Evolutionary conservation across 768 basidiomycete species (phyloP).

Genomic region (Collybia sp.): DNA sequence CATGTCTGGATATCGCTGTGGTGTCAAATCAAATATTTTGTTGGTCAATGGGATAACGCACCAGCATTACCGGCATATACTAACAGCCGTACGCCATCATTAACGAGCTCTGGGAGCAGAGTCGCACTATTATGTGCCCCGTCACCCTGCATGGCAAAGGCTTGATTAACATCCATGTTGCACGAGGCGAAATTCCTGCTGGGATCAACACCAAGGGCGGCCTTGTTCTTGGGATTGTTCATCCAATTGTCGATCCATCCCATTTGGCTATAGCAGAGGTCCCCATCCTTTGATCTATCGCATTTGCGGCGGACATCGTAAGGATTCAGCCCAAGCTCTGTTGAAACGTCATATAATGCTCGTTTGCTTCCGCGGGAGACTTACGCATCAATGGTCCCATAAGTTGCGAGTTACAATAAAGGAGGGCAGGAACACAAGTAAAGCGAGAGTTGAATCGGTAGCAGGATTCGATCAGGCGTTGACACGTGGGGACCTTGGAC

Average conservation of each 20-base stretch:
- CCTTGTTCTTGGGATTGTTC: conserved; percentile 75
- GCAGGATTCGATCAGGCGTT: conserved; percentile 68
- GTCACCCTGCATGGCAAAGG: conserved; percentile 80
- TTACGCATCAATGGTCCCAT: conserved; percentile 66
- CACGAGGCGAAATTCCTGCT: conserved; percentile 61
- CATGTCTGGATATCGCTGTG: conserved; percentile 43
- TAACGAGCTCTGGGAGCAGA: conserved; percentile 76
- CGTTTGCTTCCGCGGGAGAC: conserved; percentile 16
- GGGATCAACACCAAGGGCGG: conserved; percentile 69
- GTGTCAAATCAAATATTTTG: conserved; percentile 9
- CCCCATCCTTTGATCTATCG: conserved; percentile 64
- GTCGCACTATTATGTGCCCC: conserved; percentile 77
- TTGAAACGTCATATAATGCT: neutral
- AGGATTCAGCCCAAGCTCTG: conserved; percentile 76
- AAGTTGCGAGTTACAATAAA: conserved; percentile 80
- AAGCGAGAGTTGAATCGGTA: conserved; percentile 55
- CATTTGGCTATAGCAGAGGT: conserved; percentile 78
- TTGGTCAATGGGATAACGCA: conserved; percentile 24
- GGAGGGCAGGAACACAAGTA: conserved; percentile 66
- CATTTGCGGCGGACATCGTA: conserved; percentile 84
- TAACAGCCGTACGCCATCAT: conserved; percentile 77
- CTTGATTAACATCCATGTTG: conserved; percentile 77
- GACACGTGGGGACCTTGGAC: conserved; percentile 68
- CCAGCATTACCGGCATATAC: conserved; percentile 88
- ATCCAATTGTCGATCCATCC: conserved; percentile 86